Evolutionary conservation across 1,139 yeast genomes (phyloP).

Genomic region (Debaryomycetaceae sp.): DNA sequence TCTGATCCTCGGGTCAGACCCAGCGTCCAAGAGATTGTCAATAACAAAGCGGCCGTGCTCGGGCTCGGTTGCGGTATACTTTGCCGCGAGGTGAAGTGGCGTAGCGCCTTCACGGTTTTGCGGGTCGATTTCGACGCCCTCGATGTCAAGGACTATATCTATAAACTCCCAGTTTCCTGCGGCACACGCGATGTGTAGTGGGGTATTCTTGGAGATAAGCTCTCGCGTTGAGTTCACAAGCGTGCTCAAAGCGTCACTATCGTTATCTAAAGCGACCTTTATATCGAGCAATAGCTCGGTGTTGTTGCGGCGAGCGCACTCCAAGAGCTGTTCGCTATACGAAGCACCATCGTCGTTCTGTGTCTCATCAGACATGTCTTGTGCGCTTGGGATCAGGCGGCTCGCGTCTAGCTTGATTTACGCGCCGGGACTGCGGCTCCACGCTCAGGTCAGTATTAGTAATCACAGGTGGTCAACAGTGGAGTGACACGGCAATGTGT

Average conservation of each 20-base stretch:
- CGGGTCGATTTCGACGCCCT: conserved; percentile 87
- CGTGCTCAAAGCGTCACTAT: conserved; percentile 38
- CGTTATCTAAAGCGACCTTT: conserved; percentile 34
- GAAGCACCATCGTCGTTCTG: conserved; percentile 50
- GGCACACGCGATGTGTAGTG: conserved; percentile 72
- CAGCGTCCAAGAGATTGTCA: conserved; percentile 83
- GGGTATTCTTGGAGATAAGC: conserved; percentile 65
- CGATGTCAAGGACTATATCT: conserved; percentile 73
- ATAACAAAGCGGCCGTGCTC: conserved; percentile 76
- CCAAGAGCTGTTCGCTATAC: conserved; percentile 68
- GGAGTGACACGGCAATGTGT: too few relatives aligned
- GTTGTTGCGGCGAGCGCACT: conserved; percentile 83
- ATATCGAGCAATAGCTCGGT: conserved; percentile 58
- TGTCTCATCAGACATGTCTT: not conserved
- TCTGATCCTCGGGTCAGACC: conserved; percentile 62
- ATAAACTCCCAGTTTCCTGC: conserved; percentile 82
- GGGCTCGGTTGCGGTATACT: conserved; percentile 65
- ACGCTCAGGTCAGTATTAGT: too few relatives aligned
- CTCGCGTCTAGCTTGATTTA: too few relatives aligned
- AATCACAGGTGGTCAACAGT: too few relatives aligned
- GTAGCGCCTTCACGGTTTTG: conserved; percentile 70
- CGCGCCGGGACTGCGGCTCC: too few relatives aligned
- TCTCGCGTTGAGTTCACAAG: conserved; percentile 65
- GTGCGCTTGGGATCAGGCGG: too few relatives aligned
- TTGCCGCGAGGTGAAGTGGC: conserved; percentile 80